These are phyloP conservation scores for Ceratobasidium sp. DNA, from an alignment of 1,284 basidiomycete species.

Conservation along the genomic window DNA sequence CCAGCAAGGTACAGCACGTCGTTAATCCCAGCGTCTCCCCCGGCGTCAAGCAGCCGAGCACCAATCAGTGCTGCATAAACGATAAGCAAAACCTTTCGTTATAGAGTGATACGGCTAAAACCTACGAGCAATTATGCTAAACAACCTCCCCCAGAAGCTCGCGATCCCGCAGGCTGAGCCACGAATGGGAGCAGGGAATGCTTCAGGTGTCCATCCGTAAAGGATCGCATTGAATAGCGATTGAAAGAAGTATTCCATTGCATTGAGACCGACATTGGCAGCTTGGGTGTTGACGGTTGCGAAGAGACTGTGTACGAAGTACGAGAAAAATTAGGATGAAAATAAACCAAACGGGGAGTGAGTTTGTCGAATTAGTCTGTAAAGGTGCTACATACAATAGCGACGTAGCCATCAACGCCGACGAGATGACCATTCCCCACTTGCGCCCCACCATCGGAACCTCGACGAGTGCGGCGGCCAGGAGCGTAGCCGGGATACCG, in stretches of 20 bases:
- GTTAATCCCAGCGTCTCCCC: not conserved
- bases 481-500: conserved; percentile 17
- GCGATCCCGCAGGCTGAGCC: not conserved
- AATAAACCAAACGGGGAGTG: too few species aligned
- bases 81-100: not conserved
- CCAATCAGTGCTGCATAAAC: not conserved
- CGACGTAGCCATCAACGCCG: conserved; percentile 7
- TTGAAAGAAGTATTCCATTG: conserved; percentile 26
- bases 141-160: not conserved
- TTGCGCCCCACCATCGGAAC: conserved; percentile 4
- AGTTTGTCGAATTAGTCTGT: not conserved
- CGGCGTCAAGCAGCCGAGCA: not conserved
- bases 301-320: not conserved
- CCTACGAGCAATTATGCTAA: not conserved
- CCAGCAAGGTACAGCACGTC: conserved; percentile 3
- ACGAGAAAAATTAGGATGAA: too few species aligned
- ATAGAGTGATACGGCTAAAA: too few species aligned
- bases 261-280: conserved; percentile 23
- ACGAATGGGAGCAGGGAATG: conserved; percentile 20
- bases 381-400: not conserved
- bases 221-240: conserved; percentile 24
- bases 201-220: conserved; percentile 28
- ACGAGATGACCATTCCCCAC: conserved; percentile 27
- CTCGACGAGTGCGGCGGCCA: conserved; percentile 10
- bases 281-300: conserved; percentile 3